Evolutionary conservation across 1,284 basidiomycete genomes (phyloP).

Genomic region (Cryptococcus amylolentus): DNA sequence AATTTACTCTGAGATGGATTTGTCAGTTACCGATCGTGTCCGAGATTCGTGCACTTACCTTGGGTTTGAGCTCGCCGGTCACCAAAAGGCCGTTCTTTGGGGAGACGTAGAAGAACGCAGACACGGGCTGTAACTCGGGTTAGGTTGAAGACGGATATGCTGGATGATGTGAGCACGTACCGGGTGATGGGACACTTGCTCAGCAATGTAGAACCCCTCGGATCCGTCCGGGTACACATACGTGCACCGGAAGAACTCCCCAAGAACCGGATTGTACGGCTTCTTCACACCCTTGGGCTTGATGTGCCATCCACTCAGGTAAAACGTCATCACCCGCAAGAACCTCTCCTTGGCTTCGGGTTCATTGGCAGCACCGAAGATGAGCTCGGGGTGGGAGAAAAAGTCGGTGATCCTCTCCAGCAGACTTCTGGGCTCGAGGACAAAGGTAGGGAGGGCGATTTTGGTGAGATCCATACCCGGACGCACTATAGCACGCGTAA

Average conservation of each 20-base stretch:
- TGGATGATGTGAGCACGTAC: slow-evolving; percentile 22
- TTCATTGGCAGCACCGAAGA: slow-evolving; percentile 56
- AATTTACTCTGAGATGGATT: slow-evolving; percentile 64
- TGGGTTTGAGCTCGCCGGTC: slow-evolving; percentile 90
- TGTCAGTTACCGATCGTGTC: neutral
- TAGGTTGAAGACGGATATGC: neutral
- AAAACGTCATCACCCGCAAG: slow-evolving; percentile 86
- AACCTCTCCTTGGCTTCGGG: slow-evolving; percentile 86
- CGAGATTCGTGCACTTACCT: slow-evolving; percentile 45
- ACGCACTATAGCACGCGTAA: slow-evolving; percentile 72
- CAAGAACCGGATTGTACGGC: slow-evolving; percentile 87
- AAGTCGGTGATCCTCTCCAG: slow-evolving; percentile 97
- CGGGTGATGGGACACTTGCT: slow-evolving; percentile 65
- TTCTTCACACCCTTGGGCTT: slow-evolving; percentile 75
- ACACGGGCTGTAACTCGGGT: slow-evolving; percentile 60
- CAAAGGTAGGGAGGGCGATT: slow-evolving; percentile 91
- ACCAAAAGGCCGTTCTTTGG: slow-evolving; percentile 78
- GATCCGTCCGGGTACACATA: slow-evolving; percentile 92
- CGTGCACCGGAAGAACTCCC: slow-evolving; percentile 95
- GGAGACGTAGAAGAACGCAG: slow-evolving; percentile 94
- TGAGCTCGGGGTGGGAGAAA: slow-evolving; percentile 96
- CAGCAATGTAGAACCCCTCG: slow-evolving; percentile 92
- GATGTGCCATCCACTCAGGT: slow-evolving; percentile 99
- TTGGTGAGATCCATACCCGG: slow-evolving; percentile 91
- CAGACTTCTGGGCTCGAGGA: slow-evolving; percentile 83